These are phyloP conservation scores for Adiantum capillusveneris DNA, from an alignment of 75 land plant species.

Conservation along the genomic window DNA sequence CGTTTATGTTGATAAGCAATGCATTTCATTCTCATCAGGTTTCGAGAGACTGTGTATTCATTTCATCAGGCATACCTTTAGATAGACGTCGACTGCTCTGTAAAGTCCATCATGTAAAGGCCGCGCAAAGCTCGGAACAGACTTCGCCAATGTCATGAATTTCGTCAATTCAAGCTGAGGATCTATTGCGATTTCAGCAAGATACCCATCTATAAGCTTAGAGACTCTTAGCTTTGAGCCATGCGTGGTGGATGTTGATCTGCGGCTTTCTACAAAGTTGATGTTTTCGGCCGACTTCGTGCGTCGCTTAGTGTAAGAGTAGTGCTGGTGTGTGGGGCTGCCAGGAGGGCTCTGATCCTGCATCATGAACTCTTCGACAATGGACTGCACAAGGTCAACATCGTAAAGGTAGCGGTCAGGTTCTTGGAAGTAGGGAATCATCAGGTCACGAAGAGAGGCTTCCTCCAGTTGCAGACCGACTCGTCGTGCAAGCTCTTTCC, in stretches of 20 bases:
- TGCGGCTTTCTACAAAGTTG: conserved; percentile 27
- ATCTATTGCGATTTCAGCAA: conserved; percentile 19
- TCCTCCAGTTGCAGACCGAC: conserved; percentile 66
- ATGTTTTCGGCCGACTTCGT: conserved; percentile 39
- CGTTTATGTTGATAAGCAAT: too few species aligned
- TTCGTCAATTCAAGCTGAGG: conserved; percentile 4
- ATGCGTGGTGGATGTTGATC: conserved; percentile 23
- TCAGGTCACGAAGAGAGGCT: conserved; percentile 52
- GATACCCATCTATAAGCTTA: conserved; percentile 15
- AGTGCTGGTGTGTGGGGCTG: conserved; percentile 25
- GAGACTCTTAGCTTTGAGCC: conserved; percentile 9
- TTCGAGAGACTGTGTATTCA: too few species aligned
- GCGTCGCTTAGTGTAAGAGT: conserved; percentile 16
- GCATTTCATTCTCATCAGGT: too few species aligned
- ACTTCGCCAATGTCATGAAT: conserved; percentile 11
- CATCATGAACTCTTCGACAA: conserved; percentile 51
- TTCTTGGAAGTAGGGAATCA: conserved; percentile 33
- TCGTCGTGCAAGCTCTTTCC: conserved; percentile 43
- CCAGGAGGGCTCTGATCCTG: conserved; percentile 37
- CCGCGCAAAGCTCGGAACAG: conserved; percentile 9
- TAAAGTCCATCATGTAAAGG: conserved; percentile 16
- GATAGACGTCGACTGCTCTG: conserved; percentile 14
- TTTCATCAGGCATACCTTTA: too few species aligned
- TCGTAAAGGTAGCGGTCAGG: conserved; percentile 39
- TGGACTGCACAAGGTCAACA: conserved; percentile 47